These are phyloP conservation scores for Eimeria nieschulzi DNA, from an alignment of 169 alveolate genomes.

Conservation along the genomic window DNA sequence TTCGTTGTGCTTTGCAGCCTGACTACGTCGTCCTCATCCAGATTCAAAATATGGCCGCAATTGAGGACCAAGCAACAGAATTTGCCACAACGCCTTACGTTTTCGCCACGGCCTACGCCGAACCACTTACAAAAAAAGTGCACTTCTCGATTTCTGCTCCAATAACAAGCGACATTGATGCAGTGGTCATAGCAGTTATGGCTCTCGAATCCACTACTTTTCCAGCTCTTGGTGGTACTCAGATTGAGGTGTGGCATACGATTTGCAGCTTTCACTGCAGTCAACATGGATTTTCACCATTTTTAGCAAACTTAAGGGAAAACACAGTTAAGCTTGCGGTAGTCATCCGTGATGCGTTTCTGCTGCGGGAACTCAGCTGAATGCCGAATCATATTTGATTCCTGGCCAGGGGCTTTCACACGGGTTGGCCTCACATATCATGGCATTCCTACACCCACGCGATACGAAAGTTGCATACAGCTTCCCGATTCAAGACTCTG, in stretches of 20 bases:
- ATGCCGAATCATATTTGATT: neutral
- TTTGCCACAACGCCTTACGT: conserved; percentile 21
- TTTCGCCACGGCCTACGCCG: neutral
- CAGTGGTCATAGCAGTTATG: conserved; percentile 9
- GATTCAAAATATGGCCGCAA: conserved; percentile 33
- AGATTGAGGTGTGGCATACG: conserved; percentile 15
- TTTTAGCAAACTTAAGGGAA: too few relatives aligned
- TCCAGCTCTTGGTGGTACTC: conserved; percentile 26
- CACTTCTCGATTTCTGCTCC: neutral
- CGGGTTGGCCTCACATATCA: conserved; percentile 16
- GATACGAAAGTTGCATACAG: neutral
- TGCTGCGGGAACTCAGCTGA: conserved; percentile 17
- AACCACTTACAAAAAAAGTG: neutral
- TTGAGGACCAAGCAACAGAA: conserved; percentile 30
- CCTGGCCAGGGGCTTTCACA: conserved; percentile 16
- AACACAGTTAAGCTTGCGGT: neutral
- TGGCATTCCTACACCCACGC: conserved; percentile 46
- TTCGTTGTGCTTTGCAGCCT: neutral
- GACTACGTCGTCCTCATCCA: conserved; percentile 32
- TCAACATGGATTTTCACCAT: too few relatives aligned
- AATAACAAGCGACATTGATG: neutral
- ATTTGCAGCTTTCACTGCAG: too few relatives aligned
- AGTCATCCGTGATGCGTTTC: neutral
- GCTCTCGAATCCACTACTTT: conserved; percentile 13
- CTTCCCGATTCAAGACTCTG: conserved; percentile 15